Evolutionary conservation across 768 basidiomycete species (phyloP).

Genomic region (Boletus edulis): DNA sequence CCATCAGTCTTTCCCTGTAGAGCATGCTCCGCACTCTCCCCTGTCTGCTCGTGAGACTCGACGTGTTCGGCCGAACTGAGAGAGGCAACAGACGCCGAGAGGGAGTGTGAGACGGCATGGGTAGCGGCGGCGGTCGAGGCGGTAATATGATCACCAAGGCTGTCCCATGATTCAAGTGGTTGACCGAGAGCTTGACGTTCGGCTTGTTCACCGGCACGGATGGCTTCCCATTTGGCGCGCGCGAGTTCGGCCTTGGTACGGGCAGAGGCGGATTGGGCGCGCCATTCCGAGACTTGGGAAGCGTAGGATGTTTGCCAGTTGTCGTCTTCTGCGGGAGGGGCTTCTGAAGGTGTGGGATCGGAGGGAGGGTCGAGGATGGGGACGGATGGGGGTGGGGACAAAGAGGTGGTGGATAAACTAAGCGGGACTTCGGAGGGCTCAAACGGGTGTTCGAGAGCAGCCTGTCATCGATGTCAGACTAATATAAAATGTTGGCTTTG

Average conservation of each 20-base stretch:
- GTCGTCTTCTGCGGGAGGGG: slow-evolving; percentile 33
- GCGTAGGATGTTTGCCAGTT: slow-evolving; percentile 71
- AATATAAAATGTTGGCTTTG: fast-evolving
- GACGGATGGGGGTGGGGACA: not conserved
- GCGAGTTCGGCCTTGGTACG: slow-evolving; percentile 74
- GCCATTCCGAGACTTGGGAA: slow-evolving; percentile 66
- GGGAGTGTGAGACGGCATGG: slow-evolving; percentile 16
- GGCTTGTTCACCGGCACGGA: slow-evolving; percentile 43
- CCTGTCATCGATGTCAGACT: slow-evolving; percentile 6
- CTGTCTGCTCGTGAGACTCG: slow-evolving; percentile 26
- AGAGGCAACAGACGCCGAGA: slow-evolving; percentile 19
- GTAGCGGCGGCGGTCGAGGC: slow-evolving; percentile 17
- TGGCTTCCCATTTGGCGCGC: slow-evolving; percentile 68
- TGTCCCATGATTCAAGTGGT: slow-evolving; percentile 17
- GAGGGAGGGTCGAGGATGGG: not conserved
- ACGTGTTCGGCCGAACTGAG: slow-evolving; percentile 15
- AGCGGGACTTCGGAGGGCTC: slow-evolving; percentile 23
- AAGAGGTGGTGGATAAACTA: slow-evolving; percentile 5
- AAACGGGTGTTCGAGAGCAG: slow-evolving; percentile 27
- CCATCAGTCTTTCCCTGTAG: slow-evolving; percentile 13
- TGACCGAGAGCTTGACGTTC: slow-evolving; percentile 40
- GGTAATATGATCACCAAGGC: slow-evolving; percentile 29
- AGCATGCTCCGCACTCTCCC: slow-evolving; percentile 14
- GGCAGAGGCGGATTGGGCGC: slow-evolving; percentile 65
- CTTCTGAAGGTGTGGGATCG: not conserved